phyloP scores from a whole-genome alignment of 2,329 filamentous ascomycete species.

The Colletotrichum sp. region DNA sequence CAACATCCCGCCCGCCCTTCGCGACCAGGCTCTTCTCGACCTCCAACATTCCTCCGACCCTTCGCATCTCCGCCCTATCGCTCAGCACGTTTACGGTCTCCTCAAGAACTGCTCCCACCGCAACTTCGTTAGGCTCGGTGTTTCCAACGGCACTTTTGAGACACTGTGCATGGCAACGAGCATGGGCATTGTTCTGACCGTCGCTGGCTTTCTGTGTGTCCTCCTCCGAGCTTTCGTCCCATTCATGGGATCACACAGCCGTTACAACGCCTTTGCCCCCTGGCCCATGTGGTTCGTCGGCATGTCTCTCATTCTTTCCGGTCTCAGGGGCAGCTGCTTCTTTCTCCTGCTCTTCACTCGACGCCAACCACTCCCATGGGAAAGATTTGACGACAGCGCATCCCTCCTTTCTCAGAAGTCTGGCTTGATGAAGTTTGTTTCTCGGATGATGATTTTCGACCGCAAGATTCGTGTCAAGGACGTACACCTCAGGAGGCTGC shows the following conservation, averaged over 20 bases:
- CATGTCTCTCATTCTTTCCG: constrained; percentile 45
- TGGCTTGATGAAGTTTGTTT: constrained; percentile 33
- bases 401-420: constrained; percentile 26
- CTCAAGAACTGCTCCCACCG: constrained; percentile 54
- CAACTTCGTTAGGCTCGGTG: constrained; percentile 58
- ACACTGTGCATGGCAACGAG: constrained; percentile 51
- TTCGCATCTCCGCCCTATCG: constrained; percentile 43
- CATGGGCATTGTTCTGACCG: constrained; percentile 45
- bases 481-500: constrained; percentile 43
- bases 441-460: constrained; percentile 52
- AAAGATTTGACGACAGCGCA: constrained; percentile 47
- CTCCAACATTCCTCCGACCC: constrained; percentile 43
- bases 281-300: constrained; percentile 54
- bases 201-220: constrained; percentile 43
- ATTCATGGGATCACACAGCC: constrained; percentile 39
- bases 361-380: constrained; percentile 52
- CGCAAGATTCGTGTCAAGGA: constrained; percentile 51
- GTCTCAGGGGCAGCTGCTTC: constrained; percentile 52
- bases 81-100: constrained; percentile 51
- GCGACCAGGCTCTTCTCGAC: constrained; percentile 39
- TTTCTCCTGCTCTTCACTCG: constrained; percentile 51
- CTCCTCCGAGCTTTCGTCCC: constrained; percentile 45
- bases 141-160: constrained; percentile 57
- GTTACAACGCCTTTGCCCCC: constrained; percentile 45
- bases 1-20: constrained; percentile 49